phyloP scores from a whole-genome alignment of 768 basidiomycete genomes.

The Lepiota venenata region DNA sequence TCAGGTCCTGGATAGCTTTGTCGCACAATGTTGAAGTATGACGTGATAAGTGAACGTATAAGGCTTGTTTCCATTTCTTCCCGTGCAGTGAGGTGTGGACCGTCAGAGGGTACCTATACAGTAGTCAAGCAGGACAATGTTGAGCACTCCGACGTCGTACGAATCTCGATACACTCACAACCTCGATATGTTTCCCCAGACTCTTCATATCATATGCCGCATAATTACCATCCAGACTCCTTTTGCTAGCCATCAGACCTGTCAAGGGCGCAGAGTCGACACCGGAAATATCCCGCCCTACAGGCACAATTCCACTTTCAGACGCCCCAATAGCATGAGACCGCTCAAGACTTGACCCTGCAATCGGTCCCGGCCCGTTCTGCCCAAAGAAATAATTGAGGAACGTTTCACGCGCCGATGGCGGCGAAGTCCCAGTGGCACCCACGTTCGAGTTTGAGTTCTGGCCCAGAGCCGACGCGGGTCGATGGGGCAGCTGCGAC shows the following conservation, averaged over 20 bases:
- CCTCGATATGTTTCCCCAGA: constrained; percentile 94
- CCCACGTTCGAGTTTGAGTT: background rate
- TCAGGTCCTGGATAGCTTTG: constrained; percentile 95
- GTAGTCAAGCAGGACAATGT: background rate
- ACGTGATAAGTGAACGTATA: constrained; percentile 91
- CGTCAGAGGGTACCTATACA: constrained; percentile 57
- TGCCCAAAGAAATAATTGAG: constrained; percentile 98
- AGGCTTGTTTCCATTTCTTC: constrained; percentile 97
- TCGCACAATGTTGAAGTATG: constrained; percentile 94
- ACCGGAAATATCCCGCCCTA: constrained; percentile 64
- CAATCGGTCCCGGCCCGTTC: constrained; percentile 74
- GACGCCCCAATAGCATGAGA: constrained; percentile 14
- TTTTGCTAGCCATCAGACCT: constrained; percentile 66
- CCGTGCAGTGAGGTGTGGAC: constrained; percentile 61
- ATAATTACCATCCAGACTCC: constrained; percentile 66
- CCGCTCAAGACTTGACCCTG: constrained; percentile 49
- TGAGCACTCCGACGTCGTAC: constrained; percentile 8
- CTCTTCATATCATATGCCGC: constrained; percentile 99
- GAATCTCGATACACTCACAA: constrained; percentile 53
- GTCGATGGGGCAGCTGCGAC: constrained; percentile 15
- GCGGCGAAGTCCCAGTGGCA: constrained; percentile 30
- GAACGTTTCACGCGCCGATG: constrained; percentile 84
- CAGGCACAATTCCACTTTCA: constrained; percentile 33
- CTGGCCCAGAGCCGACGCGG: background rate
- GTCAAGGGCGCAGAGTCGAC: constrained; percentile 46